Conservation (phyloP, 108 stramenopile species). For the Schizochytrium sp. region DNA sequence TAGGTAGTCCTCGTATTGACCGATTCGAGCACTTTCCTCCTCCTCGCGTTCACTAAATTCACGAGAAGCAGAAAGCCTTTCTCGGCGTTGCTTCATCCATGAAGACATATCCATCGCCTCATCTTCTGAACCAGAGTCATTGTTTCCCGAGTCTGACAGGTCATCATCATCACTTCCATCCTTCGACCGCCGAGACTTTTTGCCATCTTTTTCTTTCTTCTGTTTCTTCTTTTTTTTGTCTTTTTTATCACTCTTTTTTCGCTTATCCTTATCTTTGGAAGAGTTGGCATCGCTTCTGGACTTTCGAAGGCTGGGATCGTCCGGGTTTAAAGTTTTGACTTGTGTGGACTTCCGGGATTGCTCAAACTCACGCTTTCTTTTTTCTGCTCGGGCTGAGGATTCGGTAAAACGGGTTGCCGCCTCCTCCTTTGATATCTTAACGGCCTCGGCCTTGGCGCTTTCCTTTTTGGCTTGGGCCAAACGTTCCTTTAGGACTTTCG, state of each 20-base stretch:
- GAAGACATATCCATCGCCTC: not conserved
- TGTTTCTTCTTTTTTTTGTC: not conserved
- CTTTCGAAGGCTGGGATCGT: not conserved
- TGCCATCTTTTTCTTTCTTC: not conserved
- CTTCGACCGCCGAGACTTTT: not conserved
- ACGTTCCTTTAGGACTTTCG: not conserved
- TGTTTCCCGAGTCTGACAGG: not conserved
- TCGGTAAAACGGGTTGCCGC: not conserved
- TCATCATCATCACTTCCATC: not conserved
- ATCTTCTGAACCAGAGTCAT: not conserved
- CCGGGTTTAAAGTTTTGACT: not conserved
- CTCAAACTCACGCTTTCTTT: not conserved
- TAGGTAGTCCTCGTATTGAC: not conserved
- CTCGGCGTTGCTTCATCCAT: slow-evolving; percentile 48
- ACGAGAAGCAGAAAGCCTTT: not conserved
- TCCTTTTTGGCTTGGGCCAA: not conserved
- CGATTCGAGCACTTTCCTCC: not conserved
- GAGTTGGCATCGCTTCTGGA: not conserved
- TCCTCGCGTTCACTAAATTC: slow-evolving; percentile 17
- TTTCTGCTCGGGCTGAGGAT: not conserved
- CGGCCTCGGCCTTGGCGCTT: slow-evolving; percentile 1
- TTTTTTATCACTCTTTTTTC: not conserved
- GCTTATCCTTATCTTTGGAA: not conserved
- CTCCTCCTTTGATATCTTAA: not conserved
- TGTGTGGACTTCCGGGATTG: not conserved